Evolutionary conservation across 257 asterid species (phyloP), one percentile per base, ranked within the genome.

Genomic region (Jasminum sambac): DNA sequence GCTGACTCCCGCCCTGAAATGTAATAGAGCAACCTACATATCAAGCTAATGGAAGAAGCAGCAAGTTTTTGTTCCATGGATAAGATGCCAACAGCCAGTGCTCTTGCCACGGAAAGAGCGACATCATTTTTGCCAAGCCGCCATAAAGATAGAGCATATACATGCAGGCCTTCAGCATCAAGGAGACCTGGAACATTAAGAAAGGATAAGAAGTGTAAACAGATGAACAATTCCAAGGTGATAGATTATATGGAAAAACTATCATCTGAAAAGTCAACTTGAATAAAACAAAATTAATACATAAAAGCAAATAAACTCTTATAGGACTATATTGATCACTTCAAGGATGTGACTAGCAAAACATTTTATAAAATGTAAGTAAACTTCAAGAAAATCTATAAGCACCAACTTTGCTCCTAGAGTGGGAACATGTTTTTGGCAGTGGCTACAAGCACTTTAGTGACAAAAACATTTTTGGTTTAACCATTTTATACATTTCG

Each of bases 121-220:
- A 80, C 37, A 75, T 94, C 96, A 70, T 78, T 77, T 81, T 81
- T 84, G 70, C 96, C 95, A 70, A 91, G 91, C 78, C 83, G 80
- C 98, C 98, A 89, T 69, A 89, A 81, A 72, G 88, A 86, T 64
- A 89, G 72, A 62, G 96, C 96, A 87, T 88, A 91, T 77, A 94
- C 84, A 77, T 91, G 97, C 74, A 88, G 79, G 66, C 88, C 87
- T 75, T 86, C 86, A 26, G 82, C 58, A 73, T 88, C 86, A 65
- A 94, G 96, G 77, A 88, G 88, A 69, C 99, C 99, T 94, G 83
- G 82, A 82, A 70, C 70, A 76, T 79, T 60, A 77, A 80, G 72
- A 57, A 69, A 80, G 63, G 43, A 55, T 48, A 68, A 59, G 60
- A 77, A 71, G 43, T 41, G 10, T 63, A 65, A 73, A 70, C 40